A percentile compares a stretch with the other conserved stretches of the same genome.
These are phyloP conservation scores for Ascochyta pisi DNA, from an alignment of 2,329 filamentous ascomycete genomes.

Conservation along the genomic window DNA sequence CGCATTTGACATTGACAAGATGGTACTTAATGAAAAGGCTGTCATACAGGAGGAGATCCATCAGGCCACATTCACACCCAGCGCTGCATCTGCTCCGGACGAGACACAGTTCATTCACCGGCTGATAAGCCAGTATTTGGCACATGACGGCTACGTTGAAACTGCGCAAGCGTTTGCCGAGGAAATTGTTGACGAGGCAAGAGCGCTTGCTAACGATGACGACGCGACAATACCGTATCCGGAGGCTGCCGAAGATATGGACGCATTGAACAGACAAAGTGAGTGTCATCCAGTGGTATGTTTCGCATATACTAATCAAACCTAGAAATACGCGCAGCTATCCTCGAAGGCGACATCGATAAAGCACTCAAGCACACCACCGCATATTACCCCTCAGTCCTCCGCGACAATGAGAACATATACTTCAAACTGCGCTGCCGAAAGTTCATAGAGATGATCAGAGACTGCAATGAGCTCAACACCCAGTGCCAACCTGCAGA, in stretches of 20 bases:
- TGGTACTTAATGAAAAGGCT: slow-evolving; percentile 62
- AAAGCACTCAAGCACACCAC: slow-evolving; percentile 83
- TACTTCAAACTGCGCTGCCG: slow-evolving; percentile 87
- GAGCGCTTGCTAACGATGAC: slow-evolving; percentile 68
- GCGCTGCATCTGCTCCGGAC: slow-evolving; percentile 54
- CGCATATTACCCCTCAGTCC: slow-evolving; percentile 78
- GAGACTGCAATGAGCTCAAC: slow-evolving; percentile 53
- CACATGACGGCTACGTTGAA: slow-evolving; percentile 94
- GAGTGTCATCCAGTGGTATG: slow-evolving; percentile 40
- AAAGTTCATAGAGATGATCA: slow-evolving; percentile 88
- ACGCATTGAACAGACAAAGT: slow-evolving; percentile 88
- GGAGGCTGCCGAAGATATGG: slow-evolving; percentile 78
- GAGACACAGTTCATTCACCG: slow-evolving; percentile 84
- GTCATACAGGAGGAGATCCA: slow-evolving; percentile 45
- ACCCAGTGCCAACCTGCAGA: slow-evolving; percentile 34
- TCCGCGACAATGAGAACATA: slow-evolving; percentile 81
- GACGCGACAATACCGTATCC: slow-evolving; percentile 60
- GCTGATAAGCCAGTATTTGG: slow-evolving; percentile 85
- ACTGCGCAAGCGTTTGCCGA: slow-evolving; percentile 87
- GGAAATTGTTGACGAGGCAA: slow-evolving; percentile 77
- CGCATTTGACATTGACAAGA: slow-evolving; percentile 86
- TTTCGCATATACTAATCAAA: slow-evolving; percentile 11
- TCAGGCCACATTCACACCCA: slow-evolving; percentile 23
- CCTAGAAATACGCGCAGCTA: slow-evolving; percentile 81
- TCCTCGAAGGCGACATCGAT: slow-evolving; percentile 92